Base-by-base conservation (phyloP, 371 early-diverging fungal species). In the Aphelidium insulamus region DNA sequence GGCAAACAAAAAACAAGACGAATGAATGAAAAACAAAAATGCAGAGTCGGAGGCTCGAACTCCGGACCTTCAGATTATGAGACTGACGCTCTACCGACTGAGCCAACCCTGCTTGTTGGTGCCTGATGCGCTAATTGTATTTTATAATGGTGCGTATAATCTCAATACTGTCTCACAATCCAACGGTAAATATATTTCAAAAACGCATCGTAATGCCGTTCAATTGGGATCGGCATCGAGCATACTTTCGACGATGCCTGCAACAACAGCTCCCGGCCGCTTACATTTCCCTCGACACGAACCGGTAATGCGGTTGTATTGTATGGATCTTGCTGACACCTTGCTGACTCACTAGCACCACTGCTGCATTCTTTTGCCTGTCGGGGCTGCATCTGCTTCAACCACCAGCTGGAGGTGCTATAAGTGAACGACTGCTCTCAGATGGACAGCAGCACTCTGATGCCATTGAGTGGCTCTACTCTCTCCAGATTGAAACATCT, bases 381-480 rank as follows among this genome's bases (percentile, higher is more conserved):
- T 59, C 62, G 8, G 78, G 74, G 1, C 53, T 94, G 31, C 80
- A 82, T 22, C 52, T 87, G 7, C 54, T 88, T 16, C 69, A 70
- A 4, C 60, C 48, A 16, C 46, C 82, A 5, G 77, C 77, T 4
- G 44, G 44, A 2, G 38, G 32, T 5, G 33, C n/a, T n/a, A n/a
- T n/a, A n/a, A n/a, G n/a, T n/a, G n/a, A n/a, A n/a, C n/a, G n/a
- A n/a, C n/a, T n/a, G n/a, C n/a, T 78, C 8, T 35, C 59, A 0
- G 52, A 48, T 8, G 53, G 61, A 32, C 50, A 73, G 40, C 63
- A 62, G 33, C 28, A 45, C 3, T n/a, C n/a, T n/a, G 65, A 53
- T n/a, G 77, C 77, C 69, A 69, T 90, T 25, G 85, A 90, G 16
- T 94, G 95, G 95, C 72, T 91, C 23, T 94, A 94, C 57, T 75